Evolutionary conservation across 306 rosid genomes (phyloP), one percentile per base, ranked within the genome.

Genomic region (Quercus dentata): DNA sequence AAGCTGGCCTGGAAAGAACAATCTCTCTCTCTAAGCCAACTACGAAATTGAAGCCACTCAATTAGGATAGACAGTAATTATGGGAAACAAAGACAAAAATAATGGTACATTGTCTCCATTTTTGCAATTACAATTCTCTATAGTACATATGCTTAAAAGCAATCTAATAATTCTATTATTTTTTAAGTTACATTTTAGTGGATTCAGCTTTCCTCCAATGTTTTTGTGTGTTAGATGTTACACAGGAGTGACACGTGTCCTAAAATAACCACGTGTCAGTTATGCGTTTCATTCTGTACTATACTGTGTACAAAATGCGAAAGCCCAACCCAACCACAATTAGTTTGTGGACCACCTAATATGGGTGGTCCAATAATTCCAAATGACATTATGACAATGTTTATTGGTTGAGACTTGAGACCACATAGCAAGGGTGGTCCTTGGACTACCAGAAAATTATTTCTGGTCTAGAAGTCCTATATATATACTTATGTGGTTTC

Each of bases 41-140:
- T 77, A 68, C 78, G 76, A 86, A 79, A 77, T 78, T 77, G 82
- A 78, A 79, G 69, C 82, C 85, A 85, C 89, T 78, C 70, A 79
- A 73, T 75, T 76, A 80, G 82, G 89, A 74, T 83, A 90, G 85
- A 76, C 86, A 71, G 80, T 83, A 86, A 92, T 88, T 79, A 87
- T 84, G 87, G 81, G 74, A 82, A 78, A 80, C 81, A 83, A 82
- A 78, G 77, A 83, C 71, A 73, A 78, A 80, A 76, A 28, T 11
- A 57, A 41, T 20, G 54, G 54, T 56, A 63, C 44, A 8, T 31
- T 61, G 3, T 7, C 46, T 38, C 46, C 11, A 38, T 38, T 62
- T 74, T 57, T 62, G 46, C 3, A 35, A 21, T 6, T 33, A 33
- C 23, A 30, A 14, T 33, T 18, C 10, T 1, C 31, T 68, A 20